Evolutionary conservation across 805 yeast genomes (phyloP).

Genomic region (Yamadazyma takamatsuzukensis): DNA sequence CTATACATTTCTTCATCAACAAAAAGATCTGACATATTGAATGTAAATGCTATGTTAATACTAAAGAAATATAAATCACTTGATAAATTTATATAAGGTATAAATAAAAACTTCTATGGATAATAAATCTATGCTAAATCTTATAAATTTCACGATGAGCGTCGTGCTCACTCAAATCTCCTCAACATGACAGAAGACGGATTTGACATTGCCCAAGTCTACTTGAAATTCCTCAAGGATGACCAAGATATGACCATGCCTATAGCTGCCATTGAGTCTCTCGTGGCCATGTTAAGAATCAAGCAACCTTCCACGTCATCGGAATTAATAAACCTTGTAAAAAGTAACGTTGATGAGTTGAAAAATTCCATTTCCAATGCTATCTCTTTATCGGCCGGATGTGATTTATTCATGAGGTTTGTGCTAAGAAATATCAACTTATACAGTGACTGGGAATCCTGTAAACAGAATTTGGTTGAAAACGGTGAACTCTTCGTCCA

Average conservation of each 20-base stretch:
- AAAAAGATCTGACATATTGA: too few species aligned
- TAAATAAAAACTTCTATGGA: too few species aligned
- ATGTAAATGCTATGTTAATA: too few species aligned
- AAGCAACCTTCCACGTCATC: slow-evolving; percentile 92
- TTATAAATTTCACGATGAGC: too few species aligned
- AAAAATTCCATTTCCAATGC: slow-evolving; percentile 84
- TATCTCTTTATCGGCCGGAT: slow-evolving; percentile 92
- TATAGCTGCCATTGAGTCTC: slow-evolving; percentile 93
- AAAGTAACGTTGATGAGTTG: slow-evolving; percentile 69
- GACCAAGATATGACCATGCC: slow-evolving; percentile 99
- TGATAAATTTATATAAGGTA: too few species aligned
- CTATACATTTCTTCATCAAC: slow-evolving; percentile 3
- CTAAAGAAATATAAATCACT: too few species aligned
- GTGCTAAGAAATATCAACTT: slow-evolving; percentile 85
- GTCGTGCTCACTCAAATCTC: too few species aligned
- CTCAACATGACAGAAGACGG: slow-evolving; percentile 12
- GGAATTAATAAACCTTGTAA: slow-evolving; percentile 79
- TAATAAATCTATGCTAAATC: too few species aligned
- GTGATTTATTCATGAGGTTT: slow-evolving; percentile 93
- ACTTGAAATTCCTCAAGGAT: slow-evolving; percentile 74
- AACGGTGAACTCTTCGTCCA: slow-evolving; percentile 90
- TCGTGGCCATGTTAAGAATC: slow-evolving; percentile 76
- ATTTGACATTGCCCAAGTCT: slow-evolving; percentile 81
- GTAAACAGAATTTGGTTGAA: slow-evolving; percentile 81
- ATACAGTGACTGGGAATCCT: slow-evolving; percentile 92